phyloP scores from a whole-genome alignment of 768 basidiomycete genomes.

The Amanita rimosa region DNA sequence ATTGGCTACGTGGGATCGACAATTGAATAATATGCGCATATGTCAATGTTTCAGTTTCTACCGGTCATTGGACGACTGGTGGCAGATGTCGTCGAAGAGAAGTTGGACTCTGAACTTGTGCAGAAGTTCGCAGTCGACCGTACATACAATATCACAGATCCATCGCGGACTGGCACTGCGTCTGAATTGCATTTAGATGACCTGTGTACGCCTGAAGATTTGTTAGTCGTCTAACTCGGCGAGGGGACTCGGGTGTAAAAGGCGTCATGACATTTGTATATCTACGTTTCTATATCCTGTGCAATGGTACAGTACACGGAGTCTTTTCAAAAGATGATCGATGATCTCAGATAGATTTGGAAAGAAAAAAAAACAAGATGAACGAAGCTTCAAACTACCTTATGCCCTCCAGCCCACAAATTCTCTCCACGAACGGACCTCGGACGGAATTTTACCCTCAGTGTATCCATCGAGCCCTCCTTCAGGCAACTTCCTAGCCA shows the following conservation, averaged over 20 bases:
- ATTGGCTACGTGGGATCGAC: neutral
- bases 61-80: conserved; percentile 76
- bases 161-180: conserved; percentile 20
- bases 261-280: neutral
- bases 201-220: conserved; percentile 39
- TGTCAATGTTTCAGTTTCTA: conserved; percentile 50
- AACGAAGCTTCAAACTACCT: conserved; percentile 12
- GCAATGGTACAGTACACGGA: conserved; percentile 3
- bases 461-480: conserved; percentile 70
- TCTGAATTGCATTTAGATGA: conserved; percentile 33
- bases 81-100: conserved; percentile 58
- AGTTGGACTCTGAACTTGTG: conserved; percentile 36
- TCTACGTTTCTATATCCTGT: conserved; percentile 1
- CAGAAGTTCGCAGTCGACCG: conserved; percentile 59
- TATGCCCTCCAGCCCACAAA: conserved; percentile 69
- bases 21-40: conserved; percentile 1
- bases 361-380: neutral
- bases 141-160: conserved; percentile 18
- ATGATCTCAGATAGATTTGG: neutral
- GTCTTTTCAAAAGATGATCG: too few relatives aligned
- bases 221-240: conserved; percentile 12
- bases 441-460: conserved; percentile 83
- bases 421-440: conserved; percentile 88
- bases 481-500: conserved; percentile 74
- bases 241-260: neutral